Conservation (phyloP, 1,284 basidiomycete genomes). For the Ganoderma sp. region DNA sequence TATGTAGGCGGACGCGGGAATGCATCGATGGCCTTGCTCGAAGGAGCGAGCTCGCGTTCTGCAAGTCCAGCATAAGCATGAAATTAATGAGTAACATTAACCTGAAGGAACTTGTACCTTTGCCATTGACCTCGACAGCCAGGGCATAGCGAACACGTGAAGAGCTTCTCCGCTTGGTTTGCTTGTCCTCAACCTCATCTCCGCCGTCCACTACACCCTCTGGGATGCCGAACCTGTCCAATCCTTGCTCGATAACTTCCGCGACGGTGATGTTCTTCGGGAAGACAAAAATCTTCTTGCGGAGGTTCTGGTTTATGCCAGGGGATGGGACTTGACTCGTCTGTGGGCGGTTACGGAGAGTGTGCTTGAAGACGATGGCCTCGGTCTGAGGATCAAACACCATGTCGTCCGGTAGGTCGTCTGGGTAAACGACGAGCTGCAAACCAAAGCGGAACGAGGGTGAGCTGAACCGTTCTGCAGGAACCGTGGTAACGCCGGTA, state of each 20-base stretch:
- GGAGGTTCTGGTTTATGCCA: conserved; percentile 62
- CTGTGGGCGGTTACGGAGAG: conserved; percentile 58
- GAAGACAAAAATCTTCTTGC: conserved; percentile 83
- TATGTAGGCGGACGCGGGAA: conserved; percentile 80
- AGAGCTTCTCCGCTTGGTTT: conserved; percentile 79
- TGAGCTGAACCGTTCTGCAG: conserved; percentile 76
- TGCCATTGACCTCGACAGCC: conserved; percentile 60
- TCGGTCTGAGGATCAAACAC: conserved; percentile 91
- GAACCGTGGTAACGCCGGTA: conserved; percentile 48
- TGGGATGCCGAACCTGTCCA: conserved; percentile 91
- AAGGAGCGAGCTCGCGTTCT: conserved; percentile 81
- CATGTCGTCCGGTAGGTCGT: conserved; percentile 93
- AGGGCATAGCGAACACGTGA: conserved; percentile 84
- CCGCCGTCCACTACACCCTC: conserved; percentile 98
- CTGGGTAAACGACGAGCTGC: conserved; percentile 84
- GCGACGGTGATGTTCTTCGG: conserved; percentile 95
- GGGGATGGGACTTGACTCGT: conserved; percentile 52
- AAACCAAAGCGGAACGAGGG: conserved; percentile 85
- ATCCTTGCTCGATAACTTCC: conserved; percentile 90
- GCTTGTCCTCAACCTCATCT: conserved; percentile 94
- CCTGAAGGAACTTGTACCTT: conserved; percentile 52
- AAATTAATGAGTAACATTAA: background rate
- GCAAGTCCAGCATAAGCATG: conserved; percentile 6
- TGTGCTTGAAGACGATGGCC: conserved; percentile 84
- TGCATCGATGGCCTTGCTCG: conserved; percentile 84